Evolutionary conservation across 345 rosid species (phyloP).

Genomic region (Camelina neglecta): DNA sequence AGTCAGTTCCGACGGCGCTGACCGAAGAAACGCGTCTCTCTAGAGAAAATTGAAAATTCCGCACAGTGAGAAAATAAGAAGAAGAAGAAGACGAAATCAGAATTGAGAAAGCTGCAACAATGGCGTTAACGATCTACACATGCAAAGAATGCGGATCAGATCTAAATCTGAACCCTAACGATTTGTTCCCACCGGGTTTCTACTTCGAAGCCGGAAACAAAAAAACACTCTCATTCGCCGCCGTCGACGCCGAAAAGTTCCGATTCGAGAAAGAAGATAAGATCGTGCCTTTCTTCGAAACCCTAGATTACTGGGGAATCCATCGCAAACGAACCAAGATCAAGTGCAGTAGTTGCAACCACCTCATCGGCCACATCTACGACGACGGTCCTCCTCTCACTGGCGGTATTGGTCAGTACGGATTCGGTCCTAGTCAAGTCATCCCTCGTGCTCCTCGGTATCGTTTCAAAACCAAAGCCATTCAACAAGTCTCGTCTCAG

Average conservation of each 20-base stretch:
- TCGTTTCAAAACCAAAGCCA: conserved; percentile 73
- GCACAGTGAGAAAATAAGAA: conserved; percentile 14
- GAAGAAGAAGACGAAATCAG: conserved; percentile 2
- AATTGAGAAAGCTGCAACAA: conserved; percentile 5
- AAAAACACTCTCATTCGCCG: conserved; percentile 72
- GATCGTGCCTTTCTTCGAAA: conserved; percentile 82
- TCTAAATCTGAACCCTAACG: conserved; percentile 61
- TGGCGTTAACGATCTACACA: conserved; percentile 62
- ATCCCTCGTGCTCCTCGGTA: conserved; percentile 78
- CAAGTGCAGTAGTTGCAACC: conserved; percentile 64
- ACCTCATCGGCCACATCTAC: conserved; percentile 66
- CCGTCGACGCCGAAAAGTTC: conserved; percentile 70
- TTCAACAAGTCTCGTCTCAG: conserved; percentile 56
- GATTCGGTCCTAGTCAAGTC: conserved; percentile 87
- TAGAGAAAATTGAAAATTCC: conserved; percentile 26
- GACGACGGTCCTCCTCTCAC: conserved; percentile 88
- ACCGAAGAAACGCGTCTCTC: conserved; percentile 40
- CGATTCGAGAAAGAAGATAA: conserved; percentile 81
- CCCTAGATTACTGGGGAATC: conserved; percentile 86
- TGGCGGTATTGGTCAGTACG: conserved; percentile 66
- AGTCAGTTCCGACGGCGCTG: conserved; percentile 42
- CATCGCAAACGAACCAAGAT: conserved; percentile 77
- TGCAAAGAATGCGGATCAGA: conserved; percentile 77
- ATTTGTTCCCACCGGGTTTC: conserved; percentile 71
- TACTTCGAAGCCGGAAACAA: conserved; percentile 97